Evolutionary conservation across 139 green algal genomes (phyloP), one percentile per base, ranked within the genome.

Genomic region (Edaphochlamys debaryana): DNA sequence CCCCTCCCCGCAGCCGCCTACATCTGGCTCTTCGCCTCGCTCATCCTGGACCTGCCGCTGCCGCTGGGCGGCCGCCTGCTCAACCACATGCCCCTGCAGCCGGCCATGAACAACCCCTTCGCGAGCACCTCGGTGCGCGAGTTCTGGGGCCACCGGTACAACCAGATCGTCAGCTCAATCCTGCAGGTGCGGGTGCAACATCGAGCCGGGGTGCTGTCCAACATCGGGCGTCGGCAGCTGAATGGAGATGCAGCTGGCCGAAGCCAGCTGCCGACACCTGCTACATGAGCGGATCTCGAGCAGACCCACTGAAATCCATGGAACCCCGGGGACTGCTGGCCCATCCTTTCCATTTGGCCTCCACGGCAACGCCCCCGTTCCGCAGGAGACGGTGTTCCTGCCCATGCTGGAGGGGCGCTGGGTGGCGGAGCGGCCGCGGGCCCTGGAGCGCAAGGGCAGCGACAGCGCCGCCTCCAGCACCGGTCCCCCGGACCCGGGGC

Each of bases 331-430:
- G n/a, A n/a, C n/a, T n/a, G n/a, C n/a, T n/a, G n/a, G n/a, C n/a
- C n/a, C n/a, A n/a, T n/a, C n/a, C n/a, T n/a, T n/a, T n/a, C n/a
- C n/a, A n/a, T n/a, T n/a, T n/a, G n/a, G n/a, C n/a, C n/a, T n/a
- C n/a, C n/a, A n/a, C n/a, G n/a, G n/a, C n/a, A n/a, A n/a, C n/a
- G n/a, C 6, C 54, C 60, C n/a, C 30, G 60, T 30, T n/a, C 8
- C 60, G n/a, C 60, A 67, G 60, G 60, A 79, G 19, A 71, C 64
- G 20, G 64, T 87, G 50, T 87, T 66, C 62, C 64, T 69, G 37
- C 72, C 82, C 20, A 38, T 82, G 38, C 7, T 87, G 62, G 37
- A 70, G 40, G 23, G 34, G 25, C 34, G 60, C 36, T 81, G 60
- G 27, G 6, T 67, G 38, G 40, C 68, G 41, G 7, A 30, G 67